Percentiles rank a stretch among this genome's conserved stretches.
Conservation (phyloP, 371 early-diverging fungal genomes). For the Circinella minor region DNA sequence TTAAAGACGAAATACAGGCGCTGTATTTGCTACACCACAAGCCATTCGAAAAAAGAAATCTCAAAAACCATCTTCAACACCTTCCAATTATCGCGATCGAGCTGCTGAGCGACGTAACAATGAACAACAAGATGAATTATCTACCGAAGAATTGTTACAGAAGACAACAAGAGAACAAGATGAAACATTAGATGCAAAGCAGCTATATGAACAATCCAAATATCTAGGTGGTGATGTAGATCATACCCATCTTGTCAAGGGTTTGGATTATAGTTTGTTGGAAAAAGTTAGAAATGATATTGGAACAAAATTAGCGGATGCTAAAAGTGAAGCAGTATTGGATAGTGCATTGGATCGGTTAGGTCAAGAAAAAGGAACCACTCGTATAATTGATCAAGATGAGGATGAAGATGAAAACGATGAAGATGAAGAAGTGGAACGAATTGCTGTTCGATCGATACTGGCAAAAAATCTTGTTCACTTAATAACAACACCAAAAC, state of each 20-base stretch:
- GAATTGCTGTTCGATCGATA: slow-evolving; percentile 24
- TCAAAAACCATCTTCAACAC: slow-evolving; percentile 17
- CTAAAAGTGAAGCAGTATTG: slow-evolving; percentile 19
- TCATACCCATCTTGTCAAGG: slow-evolving; percentile 93
- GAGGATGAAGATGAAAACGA: slow-evolving; percentile 12
- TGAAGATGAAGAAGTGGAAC: slow-evolving; percentile 17
- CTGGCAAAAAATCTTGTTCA: slow-evolving; percentile 44
- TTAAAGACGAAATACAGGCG: slow-evolving; percentile 39
- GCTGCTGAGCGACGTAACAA: slow-evolving; percentile 85
- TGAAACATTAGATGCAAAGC: slow-evolving; percentile 50
- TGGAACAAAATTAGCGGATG: slow-evolving; percentile 3
- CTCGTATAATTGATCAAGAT: neutral
- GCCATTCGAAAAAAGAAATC: slow-evolving; percentile 45
- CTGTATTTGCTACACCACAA: slow-evolving; percentile 53
- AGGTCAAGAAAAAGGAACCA: neutral
- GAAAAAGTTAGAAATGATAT: slow-evolving; percentile 62
- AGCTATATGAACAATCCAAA: slow-evolving; percentile 81
- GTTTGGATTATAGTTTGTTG: slow-evolving; percentile 84
- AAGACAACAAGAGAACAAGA: slow-evolving; percentile 31
- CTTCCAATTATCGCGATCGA: slow-evolving; percentile 79
- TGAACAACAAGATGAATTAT: slow-evolving; percentile 35
- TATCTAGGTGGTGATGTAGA: slow-evolving; percentile 86
- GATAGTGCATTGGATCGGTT: slow-evolving; percentile 7
- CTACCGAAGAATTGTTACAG: slow-evolving; percentile 35
- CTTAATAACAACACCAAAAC: slow-evolving; percentile 41